Evolutionary conservation across 306 rosid genomes (phyloP).

Genomic region (Betula pendula): DNA sequence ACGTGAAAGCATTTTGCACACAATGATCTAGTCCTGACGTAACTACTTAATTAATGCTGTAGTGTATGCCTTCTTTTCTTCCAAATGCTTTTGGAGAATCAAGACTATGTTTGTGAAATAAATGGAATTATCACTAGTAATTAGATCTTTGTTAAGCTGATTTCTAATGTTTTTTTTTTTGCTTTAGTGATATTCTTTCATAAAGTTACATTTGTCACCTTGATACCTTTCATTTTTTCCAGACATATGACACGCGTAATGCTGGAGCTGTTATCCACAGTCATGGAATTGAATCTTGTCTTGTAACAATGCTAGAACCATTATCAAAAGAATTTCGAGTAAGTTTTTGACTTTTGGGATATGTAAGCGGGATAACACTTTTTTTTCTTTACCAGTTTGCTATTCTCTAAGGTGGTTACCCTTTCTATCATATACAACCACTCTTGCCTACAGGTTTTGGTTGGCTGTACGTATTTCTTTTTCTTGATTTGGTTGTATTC

Average conservation of each 20-base stretch:
- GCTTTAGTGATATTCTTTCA: constrained; percentile 8
- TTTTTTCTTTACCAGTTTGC: neutral
- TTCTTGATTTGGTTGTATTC: constrained; percentile 22
- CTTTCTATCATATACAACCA: constrained; percentile 13
- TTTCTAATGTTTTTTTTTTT: constrained; percentile 19
- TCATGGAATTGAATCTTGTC: constrained; percentile 93
- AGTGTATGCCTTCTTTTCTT: neutral
- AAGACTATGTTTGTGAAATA: neutral
- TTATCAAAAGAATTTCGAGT: constrained; percentile 88
- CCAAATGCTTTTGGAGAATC: neutral
- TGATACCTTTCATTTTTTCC: constrained; percentile 19
- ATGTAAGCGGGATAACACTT: neutral
- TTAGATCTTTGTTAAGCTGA: constrained; percentile 18
- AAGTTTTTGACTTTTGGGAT: constrained; percentile 37
- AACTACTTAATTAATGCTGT: neutral
- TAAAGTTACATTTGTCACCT: neutral
- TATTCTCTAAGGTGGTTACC: constrained; percentile 13
- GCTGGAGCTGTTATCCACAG: constrained; percentile 93
- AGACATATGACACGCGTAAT: constrained; percentile 83
- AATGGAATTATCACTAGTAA: constrained; percentile 4
- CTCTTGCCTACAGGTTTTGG: constrained; percentile 22
- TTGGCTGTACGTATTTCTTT: constrained; percentile 10
- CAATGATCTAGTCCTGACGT: neutral
- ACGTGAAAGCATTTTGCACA: neutral
- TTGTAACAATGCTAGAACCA: constrained; percentile 85